Conservation (phyloP, 108 stramenopile species). For the Skeletonema marinoi region DNA sequence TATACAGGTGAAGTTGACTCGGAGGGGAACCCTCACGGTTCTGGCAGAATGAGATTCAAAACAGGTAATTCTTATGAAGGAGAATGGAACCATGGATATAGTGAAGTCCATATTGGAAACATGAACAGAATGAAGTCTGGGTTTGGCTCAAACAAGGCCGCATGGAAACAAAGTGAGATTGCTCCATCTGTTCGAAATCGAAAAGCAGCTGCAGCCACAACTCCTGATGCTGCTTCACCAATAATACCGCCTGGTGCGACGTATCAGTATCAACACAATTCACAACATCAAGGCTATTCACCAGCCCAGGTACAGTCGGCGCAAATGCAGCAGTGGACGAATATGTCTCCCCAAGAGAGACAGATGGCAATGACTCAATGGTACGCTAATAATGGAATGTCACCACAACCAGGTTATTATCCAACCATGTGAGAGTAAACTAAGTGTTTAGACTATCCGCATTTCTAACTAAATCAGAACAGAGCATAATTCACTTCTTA, state of each 20-base stretch:
- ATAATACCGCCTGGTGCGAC: not conserved
- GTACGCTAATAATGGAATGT: not conserved
- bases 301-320: not conserved
- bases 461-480: too few relatives aligned
- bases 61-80: conserved; percentile 57
- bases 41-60: conserved; percentile 63
- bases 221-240: not conserved
- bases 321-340: not conserved
- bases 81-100: conserved; percentile 32
- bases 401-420: not conserved
- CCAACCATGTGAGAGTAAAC: not conserved
- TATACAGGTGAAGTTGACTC: conserved; percentile 56
- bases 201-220: not conserved
- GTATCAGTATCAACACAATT: not conserved
- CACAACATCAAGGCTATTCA: not conserved
- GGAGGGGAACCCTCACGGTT: conserved; percentile 52
- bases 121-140: not conserved
- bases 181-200: not conserved
- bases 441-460: too few relatives aligned
- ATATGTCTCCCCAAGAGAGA: not conserved
- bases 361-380: not conserved
- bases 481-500: not conserved
- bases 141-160: not conserved
- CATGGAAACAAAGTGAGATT: conserved; percentile 2
- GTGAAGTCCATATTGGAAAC: conserved; percentile 4